phyloP scores from a whole-genome alignment of 2,329 filamentous ascomycete species.

The Trichophyton benhamiae region DNA sequence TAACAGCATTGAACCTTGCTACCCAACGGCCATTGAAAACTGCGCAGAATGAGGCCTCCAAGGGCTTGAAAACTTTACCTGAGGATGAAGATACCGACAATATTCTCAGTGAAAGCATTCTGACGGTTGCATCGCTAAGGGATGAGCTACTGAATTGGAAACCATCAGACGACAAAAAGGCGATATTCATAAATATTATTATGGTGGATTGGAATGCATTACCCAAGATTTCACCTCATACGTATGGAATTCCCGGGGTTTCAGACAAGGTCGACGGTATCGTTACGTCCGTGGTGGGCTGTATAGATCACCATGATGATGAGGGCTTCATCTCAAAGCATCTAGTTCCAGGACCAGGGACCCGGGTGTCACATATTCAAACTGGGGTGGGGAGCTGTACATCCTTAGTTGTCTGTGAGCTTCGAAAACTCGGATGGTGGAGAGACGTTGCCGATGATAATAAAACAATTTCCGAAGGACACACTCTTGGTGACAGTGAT shows the following conservation, averaged over 20 bases:
- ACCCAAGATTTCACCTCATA: slow-evolving; percentile 18
- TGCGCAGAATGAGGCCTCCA: no score
- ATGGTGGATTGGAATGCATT: slow-evolving; percentile 37
- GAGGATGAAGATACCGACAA: slow-evolving; percentile 17
- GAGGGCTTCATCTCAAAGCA: slow-evolving; percentile 39
- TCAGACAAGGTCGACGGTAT: slow-evolving; percentile 22
- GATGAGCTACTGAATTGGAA: slow-evolving; percentile 13
- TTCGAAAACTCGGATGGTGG: slow-evolving; percentile 35
- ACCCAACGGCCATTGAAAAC: slow-evolving; percentile 17
- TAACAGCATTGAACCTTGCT: slow-evolving; percentile 42
- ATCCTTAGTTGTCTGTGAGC: slow-evolving; percentile 43
- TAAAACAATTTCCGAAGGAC: slow-evolving; percentile 15
- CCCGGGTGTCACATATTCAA: slow-evolving; percentile 31
- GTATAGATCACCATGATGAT: slow-evolving; percentile 52
- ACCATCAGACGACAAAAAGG: background rate
- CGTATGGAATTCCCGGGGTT: slow-evolving; percentile 38
- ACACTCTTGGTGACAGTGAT: slow-evolving; percentile 5
- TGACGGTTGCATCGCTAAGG: slow-evolving; percentile 32
- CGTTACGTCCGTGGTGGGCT: slow-evolving; percentile 36
- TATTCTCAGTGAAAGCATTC: slow-evolving; percentile 24
- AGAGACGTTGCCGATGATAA: slow-evolving; percentile 14
- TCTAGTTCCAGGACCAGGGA: slow-evolving; percentile 8
- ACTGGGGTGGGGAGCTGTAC: slow-evolving; percentile 47
- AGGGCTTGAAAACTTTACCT: slow-evolving; percentile 8
- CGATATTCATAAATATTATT: slow-evolving; percentile 18